Conservation (phyloP, 1,139 yeast species). For the Yamadazyma songkhlaensis region DNA sequence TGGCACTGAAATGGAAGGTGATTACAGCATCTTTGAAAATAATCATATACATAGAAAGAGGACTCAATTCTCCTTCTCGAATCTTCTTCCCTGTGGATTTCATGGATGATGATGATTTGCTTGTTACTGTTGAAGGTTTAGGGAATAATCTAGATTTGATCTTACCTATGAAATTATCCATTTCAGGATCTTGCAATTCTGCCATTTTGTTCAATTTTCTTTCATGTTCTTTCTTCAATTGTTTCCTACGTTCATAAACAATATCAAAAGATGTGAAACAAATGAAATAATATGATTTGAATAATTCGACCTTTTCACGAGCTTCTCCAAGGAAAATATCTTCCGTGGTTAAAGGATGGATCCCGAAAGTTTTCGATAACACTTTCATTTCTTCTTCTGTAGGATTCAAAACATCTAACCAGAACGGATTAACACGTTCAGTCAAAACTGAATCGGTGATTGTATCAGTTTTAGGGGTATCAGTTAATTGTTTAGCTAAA, state of each 20-base stretch:
- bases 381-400: slow-evolving; percentile 97
- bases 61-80: slow-evolving; percentile 77
- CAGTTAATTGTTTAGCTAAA: slow-evolving; percentile 3
- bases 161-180: slow-evolving; percentile 8
- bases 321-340: slow-evolving; percentile 93
- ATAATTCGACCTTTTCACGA: slow-evolving; percentile 91
- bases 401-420: slow-evolving; percentile 92
- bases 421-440: slow-evolving; percentile 51
- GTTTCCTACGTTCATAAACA: slow-evolving; percentile 64
- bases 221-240: slow-evolving; percentile 44
- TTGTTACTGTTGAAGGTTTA: slow-evolving; percentile 6
- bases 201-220: slow-evolving; percentile 38
- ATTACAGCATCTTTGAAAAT: slow-evolving; percentile 89
- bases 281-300: slow-evolving; percentile 84
- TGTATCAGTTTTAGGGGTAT: slow-evolving; percentile 14
- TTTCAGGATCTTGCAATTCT: slow-evolving; percentile 32
- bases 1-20: slow-evolving; percentile 91
- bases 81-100: slow-evolving; percentile 32
- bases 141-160: slow-evolving; percentile 14
- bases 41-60: slow-evolving; percentile 88
- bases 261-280: slow-evolving; percentile 93
- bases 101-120: slow-evolving; percentile 17
- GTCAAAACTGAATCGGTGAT: slow-evolving; percentile 11
- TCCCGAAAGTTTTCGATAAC: slow-evolving; percentile 84
- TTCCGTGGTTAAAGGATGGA: slow-evolving; percentile 94